Conservation (phyloP, 768 basidiomycete species). For the Pholiota microspora region DNA sequence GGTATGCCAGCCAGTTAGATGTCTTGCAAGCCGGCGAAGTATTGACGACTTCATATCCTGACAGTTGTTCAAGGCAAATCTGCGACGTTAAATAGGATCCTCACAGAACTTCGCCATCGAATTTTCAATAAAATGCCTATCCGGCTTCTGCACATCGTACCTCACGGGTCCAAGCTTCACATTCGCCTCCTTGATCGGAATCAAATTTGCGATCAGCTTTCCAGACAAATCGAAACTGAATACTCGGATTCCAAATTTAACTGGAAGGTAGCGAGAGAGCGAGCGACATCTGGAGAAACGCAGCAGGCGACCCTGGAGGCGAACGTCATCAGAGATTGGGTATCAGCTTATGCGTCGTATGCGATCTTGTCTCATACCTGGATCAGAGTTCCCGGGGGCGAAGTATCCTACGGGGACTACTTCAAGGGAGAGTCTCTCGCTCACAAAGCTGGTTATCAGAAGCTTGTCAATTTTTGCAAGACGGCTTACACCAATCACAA, state of each 20-base stretch:
- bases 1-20: too few relatives aligned
- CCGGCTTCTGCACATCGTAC: not conserved
- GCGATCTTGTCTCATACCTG: conserved; percentile 1
- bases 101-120: too few relatives aligned
- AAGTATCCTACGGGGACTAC: not conserved
- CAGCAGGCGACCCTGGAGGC: not conserved
- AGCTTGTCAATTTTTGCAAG: not conserved
- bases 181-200: not conserved
- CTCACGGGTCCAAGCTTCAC: not conserved
- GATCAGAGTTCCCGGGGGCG: not conserved
- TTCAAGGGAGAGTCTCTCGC: not conserved
- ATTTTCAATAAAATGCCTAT: not conserved
- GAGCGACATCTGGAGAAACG: not conserved
- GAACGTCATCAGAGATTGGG: not conserved
- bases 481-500: not conserved
- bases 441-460: not conserved
- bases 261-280: not conserved
- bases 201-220: not conserved
- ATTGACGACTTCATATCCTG: too few relatives aligned
- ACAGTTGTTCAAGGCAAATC: too few relatives aligned
- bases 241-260: not conserved
- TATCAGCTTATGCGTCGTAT: not conserved
- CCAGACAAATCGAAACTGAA: not conserved
- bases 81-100: too few relatives aligned
- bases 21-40: too few relatives aligned